Evolutionary conservation across 2,329 filamentous ascomycete genomes (phyloP).

Genomic region (Pseudodiploospora longispora): DNA sequence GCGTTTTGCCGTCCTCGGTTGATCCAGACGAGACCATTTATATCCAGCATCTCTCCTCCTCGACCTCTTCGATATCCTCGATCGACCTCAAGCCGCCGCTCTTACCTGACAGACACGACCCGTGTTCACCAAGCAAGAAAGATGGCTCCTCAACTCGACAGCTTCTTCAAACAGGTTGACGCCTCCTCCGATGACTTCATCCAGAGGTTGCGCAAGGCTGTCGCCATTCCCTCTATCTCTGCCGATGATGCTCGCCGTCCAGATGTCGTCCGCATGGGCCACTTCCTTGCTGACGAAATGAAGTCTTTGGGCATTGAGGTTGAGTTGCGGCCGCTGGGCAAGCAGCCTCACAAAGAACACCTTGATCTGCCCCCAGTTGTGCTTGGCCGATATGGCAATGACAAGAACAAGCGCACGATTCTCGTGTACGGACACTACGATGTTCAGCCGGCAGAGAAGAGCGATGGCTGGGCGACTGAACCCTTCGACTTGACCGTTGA

Average conservation of each 20-base stretch:
- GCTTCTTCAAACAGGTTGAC: constrained; percentile 91
- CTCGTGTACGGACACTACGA: constrained; percentile 98
- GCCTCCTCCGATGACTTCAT: constrained; percentile 72
- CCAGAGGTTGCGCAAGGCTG: constrained; percentile 80
- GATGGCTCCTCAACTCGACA: constrained; percentile 86
- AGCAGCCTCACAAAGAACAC: constrained; percentile 84
- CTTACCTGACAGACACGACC: constrained; percentile 46
- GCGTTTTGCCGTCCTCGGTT: constrained; percentile 18
- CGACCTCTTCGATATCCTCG: constrained; percentile 1
- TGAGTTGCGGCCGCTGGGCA: constrained; percentile 77
- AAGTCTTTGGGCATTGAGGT: constrained; percentile 77
- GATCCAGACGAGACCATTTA: constrained; percentile 8
- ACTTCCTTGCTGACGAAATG: constrained; percentile 80
- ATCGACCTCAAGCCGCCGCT: constrained; percentile 16
- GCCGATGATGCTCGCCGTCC: constrained; percentile 80
- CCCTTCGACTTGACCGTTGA: constrained; percentile 85
- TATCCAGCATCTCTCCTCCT: constrained; percentile 14
- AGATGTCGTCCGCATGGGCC: constrained; percentile 94
- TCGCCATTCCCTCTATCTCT: constrained; percentile 93
- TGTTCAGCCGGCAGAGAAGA: constrained; percentile 87
- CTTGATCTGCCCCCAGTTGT: constrained; percentile 90
- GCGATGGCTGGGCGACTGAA: constrained; percentile 92
- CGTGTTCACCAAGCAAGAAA: constrained; percentile 55
- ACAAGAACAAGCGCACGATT: constrained; percentile 88
- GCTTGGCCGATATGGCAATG: constrained; percentile 83